These are phyloP conservation scores for Metarhizium brunneum DNA, from an alignment of 2,329 filamentous ascomycete genomes.

Conservation along the genomic window DNA sequence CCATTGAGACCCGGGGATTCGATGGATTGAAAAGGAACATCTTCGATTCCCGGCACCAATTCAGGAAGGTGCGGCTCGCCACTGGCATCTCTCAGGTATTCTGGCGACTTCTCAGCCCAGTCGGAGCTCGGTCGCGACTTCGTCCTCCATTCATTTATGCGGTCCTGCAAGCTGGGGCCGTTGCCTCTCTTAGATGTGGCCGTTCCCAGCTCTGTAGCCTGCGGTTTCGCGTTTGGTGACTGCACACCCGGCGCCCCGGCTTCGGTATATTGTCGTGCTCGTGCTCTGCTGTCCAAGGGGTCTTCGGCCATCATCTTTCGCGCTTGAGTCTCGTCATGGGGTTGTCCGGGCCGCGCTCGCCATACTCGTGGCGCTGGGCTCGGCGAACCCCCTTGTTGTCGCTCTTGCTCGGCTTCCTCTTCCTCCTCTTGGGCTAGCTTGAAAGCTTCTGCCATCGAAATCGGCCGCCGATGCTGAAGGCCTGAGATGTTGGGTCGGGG, in stretches of 20 bases:
- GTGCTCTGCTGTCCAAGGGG: slow-evolving; percentile 20
- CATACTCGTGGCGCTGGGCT: slow-evolving; percentile 41
- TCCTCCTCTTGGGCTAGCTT: slow-evolving; percentile 21
- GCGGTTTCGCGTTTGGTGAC: neutral
- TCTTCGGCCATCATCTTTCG: slow-evolving; percentile 19
- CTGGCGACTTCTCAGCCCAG: neutral
- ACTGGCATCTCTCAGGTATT: slow-evolving; percentile 14
- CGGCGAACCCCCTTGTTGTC: slow-evolving; percentile 34
- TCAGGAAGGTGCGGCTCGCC: slow-evolving; percentile 25
- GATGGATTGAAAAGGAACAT: slow-evolving; percentile 23
- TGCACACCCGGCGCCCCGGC: slow-evolving; percentile 10
- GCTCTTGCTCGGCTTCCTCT: slow-evolving; percentile 15
- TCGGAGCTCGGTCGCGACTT: slow-evolving; percentile 1
- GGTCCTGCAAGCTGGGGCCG: slow-evolving; percentile 3
- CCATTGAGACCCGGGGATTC: slow-evolving; percentile 13
- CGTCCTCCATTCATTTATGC: slow-evolving; percentile 6
- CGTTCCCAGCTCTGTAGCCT: neutral
- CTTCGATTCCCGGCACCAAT: slow-evolving; percentile 29
- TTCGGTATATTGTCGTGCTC: slow-evolving; percentile 1
- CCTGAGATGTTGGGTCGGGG: slow-evolving; percentile 19
- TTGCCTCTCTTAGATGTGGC: neutral
- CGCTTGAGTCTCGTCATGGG: slow-evolving; percentile 20
- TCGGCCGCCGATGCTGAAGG: slow-evolving; percentile 21
- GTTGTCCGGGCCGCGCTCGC: slow-evolving; percentile 22
- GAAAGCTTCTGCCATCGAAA: slow-evolving; percentile 35